phyloP scores from a whole-genome alignment of 305 asterid genomes.

The Salvia sclarea region DNA sequence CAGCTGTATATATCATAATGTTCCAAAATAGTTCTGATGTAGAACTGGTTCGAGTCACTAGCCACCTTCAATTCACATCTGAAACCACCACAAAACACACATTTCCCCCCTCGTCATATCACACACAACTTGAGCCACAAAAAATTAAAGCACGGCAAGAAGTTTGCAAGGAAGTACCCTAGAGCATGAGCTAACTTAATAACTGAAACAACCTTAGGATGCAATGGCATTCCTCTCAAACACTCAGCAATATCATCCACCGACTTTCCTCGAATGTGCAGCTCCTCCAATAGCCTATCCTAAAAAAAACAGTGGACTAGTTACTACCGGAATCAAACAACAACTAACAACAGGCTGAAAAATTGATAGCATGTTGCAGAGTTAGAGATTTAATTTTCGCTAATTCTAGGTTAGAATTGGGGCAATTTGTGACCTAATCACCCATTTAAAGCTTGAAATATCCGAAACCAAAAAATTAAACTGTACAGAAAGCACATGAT shows the following conservation, averaged over 20 bases:
- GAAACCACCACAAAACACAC: constrained; percentile 30
- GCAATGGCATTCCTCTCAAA: constrained; percentile 57
- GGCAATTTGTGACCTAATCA: not conserved
- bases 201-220: constrained; percentile 48
- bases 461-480: not conserved
- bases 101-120: not conserved
- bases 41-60: constrained; percentile 74
- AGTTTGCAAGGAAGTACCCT: constrained; percentile 49
- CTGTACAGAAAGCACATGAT: not conserved
- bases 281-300: constrained; percentile 70
- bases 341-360: not conserved
- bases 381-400: not conserved
- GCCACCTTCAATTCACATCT: constrained; percentile 83
- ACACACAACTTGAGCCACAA: not conserved
- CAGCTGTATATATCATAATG: constrained; percentile 55
- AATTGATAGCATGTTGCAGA: not conserved
- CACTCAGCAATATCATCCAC: constrained; percentile 55
- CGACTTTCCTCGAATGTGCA: constrained; percentile 55
- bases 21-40: constrained; percentile 68
- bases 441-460: not conserved
- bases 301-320: constrained; percentile 27
- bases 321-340: not conserved
- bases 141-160: not conserved
- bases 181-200: constrained; percentile 59
- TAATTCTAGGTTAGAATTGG: not conserved